Evolutionary conservation across 1,139 yeast genomes (phyloP).

Genomic region (Saccharomyces pastorianus): DNA sequence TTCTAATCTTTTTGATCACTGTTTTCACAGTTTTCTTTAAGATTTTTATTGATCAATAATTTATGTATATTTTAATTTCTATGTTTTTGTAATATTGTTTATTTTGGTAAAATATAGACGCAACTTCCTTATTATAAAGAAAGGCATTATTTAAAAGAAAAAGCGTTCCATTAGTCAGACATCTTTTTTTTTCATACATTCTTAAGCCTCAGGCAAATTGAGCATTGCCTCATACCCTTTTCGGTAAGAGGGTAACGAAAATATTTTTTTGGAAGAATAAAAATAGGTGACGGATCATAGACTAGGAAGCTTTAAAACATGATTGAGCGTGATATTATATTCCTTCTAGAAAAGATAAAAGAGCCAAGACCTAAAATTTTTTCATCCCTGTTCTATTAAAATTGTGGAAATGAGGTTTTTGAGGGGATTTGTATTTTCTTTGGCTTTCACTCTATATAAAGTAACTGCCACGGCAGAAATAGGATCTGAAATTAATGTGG

Average conservation of each 20-base stretch:
- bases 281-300: background rate
- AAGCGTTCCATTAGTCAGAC: background rate
- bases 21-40: conserved; percentile 2
- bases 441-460: conserved; percentile 1
- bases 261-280: background rate
- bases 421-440: background rate
- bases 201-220: background rate
- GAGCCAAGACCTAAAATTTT: background rate
- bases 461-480: background rate
- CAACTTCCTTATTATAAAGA: background rate
- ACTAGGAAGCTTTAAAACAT: background rate
- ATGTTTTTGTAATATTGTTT: conserved; percentile 7
- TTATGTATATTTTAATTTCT: conserved; percentile 9
- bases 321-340: background rate
- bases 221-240: background rate
- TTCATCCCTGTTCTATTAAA: background rate
- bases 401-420: background rate
- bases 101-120: conserved; percentile 1
- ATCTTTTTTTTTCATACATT: background rate
- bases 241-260: background rate
- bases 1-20: conserved; percentile 13
- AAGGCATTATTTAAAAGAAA: background rate
- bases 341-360: background rate
- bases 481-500: conserved; percentile 20
- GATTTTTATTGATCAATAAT: background rate